Percentiles rank a stretch among this genome's conserved stretches.
phyloP scores from a whole-genome alignment of 176 grass and related monocot genomes.

The Secale cereale region DNA sequence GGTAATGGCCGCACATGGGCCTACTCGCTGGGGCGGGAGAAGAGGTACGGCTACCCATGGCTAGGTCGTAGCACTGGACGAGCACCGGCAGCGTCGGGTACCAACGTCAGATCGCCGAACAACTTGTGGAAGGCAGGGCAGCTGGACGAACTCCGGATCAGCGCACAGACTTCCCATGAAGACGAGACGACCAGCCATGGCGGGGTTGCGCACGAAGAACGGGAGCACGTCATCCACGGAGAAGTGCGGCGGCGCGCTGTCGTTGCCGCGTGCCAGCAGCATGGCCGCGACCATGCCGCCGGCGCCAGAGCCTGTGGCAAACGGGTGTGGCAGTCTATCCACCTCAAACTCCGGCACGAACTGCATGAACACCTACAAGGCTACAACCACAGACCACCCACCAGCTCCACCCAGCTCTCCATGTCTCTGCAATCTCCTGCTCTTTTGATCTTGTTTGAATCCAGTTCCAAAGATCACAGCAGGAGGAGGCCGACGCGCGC shows the following conservation, averaged over 20 bases:
- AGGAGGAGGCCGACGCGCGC: too few species aligned
- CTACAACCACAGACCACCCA: too few species aligned
- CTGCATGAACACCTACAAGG: too few species aligned
- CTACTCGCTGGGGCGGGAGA: conserved; percentile 66
- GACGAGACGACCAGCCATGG: conserved; percentile 11
- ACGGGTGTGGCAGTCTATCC: too few species aligned
- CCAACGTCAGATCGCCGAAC: conserved; percentile 67
- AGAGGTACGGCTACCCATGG: conserved; percentile 68
- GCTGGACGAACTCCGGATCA: conserved; percentile 42
- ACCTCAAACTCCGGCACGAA: too few species aligned
- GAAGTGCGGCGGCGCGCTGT: too few species aligned
- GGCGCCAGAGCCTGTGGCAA: conserved; percentile 62
- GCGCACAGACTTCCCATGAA: conserved; percentile 18
- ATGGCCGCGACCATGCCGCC: conserved; percentile 82
- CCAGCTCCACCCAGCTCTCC: too few species aligned
- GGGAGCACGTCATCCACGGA: conserved; percentile 68
- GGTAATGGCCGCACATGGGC: too few species aligned
- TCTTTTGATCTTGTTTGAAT: too few species aligned
- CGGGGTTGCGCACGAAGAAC: conserved; percentile 42
- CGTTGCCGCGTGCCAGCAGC: conserved; percentile 59
- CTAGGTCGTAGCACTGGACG: conserved; percentile 82
- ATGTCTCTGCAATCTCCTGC: too few species aligned
- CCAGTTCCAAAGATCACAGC: too few species aligned
- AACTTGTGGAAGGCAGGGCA: conserved; percentile 28
- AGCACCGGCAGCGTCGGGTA: conserved; percentile 70